A percentile compares a stretch with the other conserved stretches of the same genome.
Conservation (phyloP, 2,329 filamentous ascomycete species). For the Corinectria fuckeliana region DNA sequence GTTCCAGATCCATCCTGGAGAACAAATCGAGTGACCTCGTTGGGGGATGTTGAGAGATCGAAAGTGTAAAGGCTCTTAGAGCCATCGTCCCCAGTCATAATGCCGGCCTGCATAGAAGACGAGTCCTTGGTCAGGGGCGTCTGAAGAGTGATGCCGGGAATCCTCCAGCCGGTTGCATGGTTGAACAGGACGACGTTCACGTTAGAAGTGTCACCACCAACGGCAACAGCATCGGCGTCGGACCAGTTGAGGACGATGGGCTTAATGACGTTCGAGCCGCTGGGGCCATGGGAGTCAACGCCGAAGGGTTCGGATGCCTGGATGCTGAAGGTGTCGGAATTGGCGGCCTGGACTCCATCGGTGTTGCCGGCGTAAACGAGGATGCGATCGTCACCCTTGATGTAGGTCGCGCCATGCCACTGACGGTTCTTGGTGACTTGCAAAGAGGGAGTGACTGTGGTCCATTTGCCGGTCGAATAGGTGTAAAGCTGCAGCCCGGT, state of each 20-base stretch:
- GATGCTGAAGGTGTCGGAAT: constrained; percentile 79
- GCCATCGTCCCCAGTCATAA: constrained; percentile 76
- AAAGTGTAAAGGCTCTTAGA: constrained; percentile 83
- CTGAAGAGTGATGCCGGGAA: constrained; percentile 67
- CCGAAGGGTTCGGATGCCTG: constrained; percentile 68
- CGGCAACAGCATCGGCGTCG: constrained; percentile 70
- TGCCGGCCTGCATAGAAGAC: constrained; percentile 62
- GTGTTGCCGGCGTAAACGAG: constrained; percentile 81
- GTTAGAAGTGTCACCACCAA: constrained; percentile 67
- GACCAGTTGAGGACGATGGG: constrained; percentile 81
- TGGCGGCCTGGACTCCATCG: constrained; percentile 62
- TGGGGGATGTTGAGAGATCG: constrained; percentile 76
- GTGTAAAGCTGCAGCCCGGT: constrained; percentile 75
- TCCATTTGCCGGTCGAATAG: constrained; percentile 61
- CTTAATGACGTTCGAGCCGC: constrained; percentile 66
- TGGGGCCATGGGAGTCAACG: constrained; percentile 64
- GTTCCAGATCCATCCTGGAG: constrained; percentile 67
- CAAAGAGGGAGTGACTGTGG: constrained; percentile 51
- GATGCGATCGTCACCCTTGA: constrained; percentile 73
- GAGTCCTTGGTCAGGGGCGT: constrained; percentile 65
- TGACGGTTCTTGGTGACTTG: constrained; percentile 70
- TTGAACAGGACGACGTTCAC: constrained; percentile 73
- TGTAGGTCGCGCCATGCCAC: constrained; percentile 78
- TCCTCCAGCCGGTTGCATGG: constrained; percentile 65
- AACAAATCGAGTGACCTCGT: constrained; percentile 73